These are phyloP conservation scores for Pestalotiopsis sp. DNA, from an alignment of 2,329 filamentous ascomycete species.

Conservation along the genomic window DNA sequence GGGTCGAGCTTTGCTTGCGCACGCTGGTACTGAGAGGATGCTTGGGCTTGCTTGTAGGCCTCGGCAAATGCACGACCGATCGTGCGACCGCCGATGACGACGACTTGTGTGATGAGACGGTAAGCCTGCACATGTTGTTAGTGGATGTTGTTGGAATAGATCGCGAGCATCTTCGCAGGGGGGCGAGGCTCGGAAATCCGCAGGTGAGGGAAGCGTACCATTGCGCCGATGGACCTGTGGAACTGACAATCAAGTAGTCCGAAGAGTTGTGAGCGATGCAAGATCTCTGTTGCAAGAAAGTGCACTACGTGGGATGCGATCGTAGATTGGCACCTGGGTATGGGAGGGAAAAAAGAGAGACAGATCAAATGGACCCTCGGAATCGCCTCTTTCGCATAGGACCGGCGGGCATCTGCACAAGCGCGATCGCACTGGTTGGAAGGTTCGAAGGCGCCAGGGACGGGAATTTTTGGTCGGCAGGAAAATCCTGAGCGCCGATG, in stretches of 20 bases:
- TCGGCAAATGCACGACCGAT: constrained; percentile 91
- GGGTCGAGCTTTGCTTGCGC: constrained; percentile 65
- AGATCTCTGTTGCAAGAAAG: background rate
- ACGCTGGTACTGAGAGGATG: constrained; percentile 79
- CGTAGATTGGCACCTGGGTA: background rate
- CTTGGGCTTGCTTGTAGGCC: constrained; percentile 93
- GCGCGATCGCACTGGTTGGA: background rate
- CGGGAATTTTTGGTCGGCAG: constrained; percentile 12
- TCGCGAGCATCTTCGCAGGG: background rate
- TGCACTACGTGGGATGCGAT: background rate
- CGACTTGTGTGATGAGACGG: constrained; percentile 90
- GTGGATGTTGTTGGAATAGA: background rate
- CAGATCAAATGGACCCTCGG: background rate
- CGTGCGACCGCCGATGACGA: constrained; percentile 87
- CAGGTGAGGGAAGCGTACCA: constrained; percentile 2
- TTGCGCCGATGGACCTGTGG: constrained; percentile 5
- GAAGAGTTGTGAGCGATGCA: background rate
- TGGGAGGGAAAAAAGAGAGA: background rate
- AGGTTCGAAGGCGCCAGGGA: background rate
- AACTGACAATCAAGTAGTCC: constrained; percentile 9
- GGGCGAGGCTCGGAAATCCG: too few species aligned
- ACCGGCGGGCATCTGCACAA: background rate
- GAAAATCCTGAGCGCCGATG: constrained; percentile 8
- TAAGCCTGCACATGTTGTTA: constrained; percentile 66
- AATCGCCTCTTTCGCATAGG: background rate